Evolutionary conservation across 306 rosid genomes (phyloP).

Genomic region (Lagenaria siceraria): DNA sequence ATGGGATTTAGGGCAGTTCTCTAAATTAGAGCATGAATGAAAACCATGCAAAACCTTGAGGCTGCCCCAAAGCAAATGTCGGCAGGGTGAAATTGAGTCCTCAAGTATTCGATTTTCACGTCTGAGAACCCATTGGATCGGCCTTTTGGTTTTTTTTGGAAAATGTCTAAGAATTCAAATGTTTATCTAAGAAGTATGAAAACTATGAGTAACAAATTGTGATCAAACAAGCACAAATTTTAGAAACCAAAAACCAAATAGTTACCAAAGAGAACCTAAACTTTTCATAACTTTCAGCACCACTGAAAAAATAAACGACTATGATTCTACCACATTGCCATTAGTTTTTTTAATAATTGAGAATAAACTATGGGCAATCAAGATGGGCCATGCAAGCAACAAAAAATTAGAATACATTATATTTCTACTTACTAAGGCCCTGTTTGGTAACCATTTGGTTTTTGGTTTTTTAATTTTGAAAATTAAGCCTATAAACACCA

Average conservation of each 20-base stretch:
- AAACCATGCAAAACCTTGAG: slow-evolving; percentile 20
- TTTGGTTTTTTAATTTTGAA: too few species aligned
- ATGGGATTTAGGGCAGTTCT: slow-evolving; percentile 29
- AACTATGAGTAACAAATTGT: too few species aligned
- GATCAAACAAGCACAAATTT: too few species aligned
- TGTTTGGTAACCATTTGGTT: too few species aligned
- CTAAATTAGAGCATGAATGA: slow-evolving; percentile 18
- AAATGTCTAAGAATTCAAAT: too few species aligned
- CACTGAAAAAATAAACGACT: background rate
- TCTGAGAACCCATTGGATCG: slow-evolving; percentile 62
- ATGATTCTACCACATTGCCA: background rate
- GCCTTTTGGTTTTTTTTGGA: slow-evolving; percentile 13
- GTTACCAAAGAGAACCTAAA: background rate
- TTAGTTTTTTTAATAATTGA: background rate
- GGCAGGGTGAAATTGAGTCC: slow-evolving; percentile 70
- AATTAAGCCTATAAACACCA: too few species aligned
- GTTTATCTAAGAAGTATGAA: too few species aligned
- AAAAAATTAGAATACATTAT: too few species aligned
- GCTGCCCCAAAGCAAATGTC: slow-evolving; percentile 27
- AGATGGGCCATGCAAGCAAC: too few species aligned
- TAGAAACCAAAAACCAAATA: too few species aligned
- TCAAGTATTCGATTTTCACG: slow-evolving; percentile 1
- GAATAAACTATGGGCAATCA: too few species aligned
- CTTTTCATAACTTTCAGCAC: background rate
- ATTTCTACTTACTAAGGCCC: too few species aligned